Base-by-base conservation (phyloP, 1,284 basidiomycete species). In the Ustilago cynodontis region DNA sequence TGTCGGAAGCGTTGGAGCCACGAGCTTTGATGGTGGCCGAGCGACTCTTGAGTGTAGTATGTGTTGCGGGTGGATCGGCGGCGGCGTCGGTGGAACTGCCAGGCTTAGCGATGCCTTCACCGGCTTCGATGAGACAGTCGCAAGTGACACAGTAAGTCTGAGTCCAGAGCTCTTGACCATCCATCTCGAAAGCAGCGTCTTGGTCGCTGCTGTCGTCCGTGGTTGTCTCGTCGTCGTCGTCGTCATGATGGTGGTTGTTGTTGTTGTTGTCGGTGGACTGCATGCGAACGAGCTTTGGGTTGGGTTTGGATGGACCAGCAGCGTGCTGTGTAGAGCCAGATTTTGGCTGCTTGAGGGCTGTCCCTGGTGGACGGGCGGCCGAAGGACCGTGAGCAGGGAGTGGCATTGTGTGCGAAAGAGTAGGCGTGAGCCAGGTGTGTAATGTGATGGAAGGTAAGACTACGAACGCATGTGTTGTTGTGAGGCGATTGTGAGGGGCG, bases 51-150 rank as follows among this genome's bases (percentile, higher is more conserved):
- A 82, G 69, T 20, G 66, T 73, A 28, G 72, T 55, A 50, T 72
- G 69, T 22, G 51, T 29, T 29, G 35, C 41, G 9, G 59, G 71
- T 39, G 63, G 39, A 31, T 57, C 43, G 16, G 53, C 11, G 3
- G 59, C 20, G 13, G 52, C 20, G 8, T 51, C 31, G 4, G 50
- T 20, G 2, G 59, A 22, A 3, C 43, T 24, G 26, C 22, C 37
- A 16, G 51, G 33, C 52, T 77, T 64, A 39, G 74, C 65, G 53
- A 82, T 73, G 18, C 79, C 80, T 28, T 78, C 65, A 47, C 80
- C 80, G 18, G 80, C 79, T 55, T 79, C 76, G 68, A 82, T 82
- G 53, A 82, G 76, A 54, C 79, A 80, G 54, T 82, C 81, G 66
- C 81, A 82, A 20, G 75, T 79, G 43, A 71, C 61, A 51, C 81